Evolutionary conservation across 2,329 filamentous ascomycete genomes (phyloP), one percentile per base, ranked within the genome.

Genomic region (Aspergillus aculeatinus): DNA sequence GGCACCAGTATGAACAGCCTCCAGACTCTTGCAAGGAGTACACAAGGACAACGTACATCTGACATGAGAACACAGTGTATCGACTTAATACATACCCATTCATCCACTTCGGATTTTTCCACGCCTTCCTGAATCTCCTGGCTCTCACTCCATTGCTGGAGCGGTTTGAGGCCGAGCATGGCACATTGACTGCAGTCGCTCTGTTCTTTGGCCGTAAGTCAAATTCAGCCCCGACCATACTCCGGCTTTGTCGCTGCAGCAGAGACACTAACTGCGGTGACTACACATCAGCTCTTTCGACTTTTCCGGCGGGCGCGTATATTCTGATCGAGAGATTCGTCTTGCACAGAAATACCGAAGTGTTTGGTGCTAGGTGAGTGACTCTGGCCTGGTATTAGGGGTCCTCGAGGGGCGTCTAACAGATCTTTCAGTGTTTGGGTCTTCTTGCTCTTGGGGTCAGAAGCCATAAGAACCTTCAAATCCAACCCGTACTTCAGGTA

Each of bases 81-180:
- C 88, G 95, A 62, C 83, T 96, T 39, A 97, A 96, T 73, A 96
- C 94, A 0, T 99, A 92, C 72, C 92, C 93, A 0, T 81, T 99
- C 59, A 87, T 97, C 61, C 95, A 99, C 74, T 76, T 87, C 49
- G 89, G 89, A 68, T 83, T 96, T 73, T 81, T 96, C 68, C 95
- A 98, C 76, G 83, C 89, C 62, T 71, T 93, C 56, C 80, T 96
- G 72, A 96, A 98, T 76, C 75, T 92, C 25, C 55, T 96, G 64
- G 90, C 92, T 23, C 76, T 98, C 63, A 88, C 89, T 44, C 95
- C 95, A n/a, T 81, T 99, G 55, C 80, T 99, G 74, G 94, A 97
- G 77, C 86, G 93, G 62, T 99, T 98, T 76, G 95, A 99, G 79
- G 85, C 86, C 63, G 94, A 97, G 75, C 88, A 96, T 76, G 95